Percentiles rank a stretch among this genome's conserved stretches.
Conservation (phyloP, 164 flowering plant genomes). For the Cinnamomum chago region DNA sequence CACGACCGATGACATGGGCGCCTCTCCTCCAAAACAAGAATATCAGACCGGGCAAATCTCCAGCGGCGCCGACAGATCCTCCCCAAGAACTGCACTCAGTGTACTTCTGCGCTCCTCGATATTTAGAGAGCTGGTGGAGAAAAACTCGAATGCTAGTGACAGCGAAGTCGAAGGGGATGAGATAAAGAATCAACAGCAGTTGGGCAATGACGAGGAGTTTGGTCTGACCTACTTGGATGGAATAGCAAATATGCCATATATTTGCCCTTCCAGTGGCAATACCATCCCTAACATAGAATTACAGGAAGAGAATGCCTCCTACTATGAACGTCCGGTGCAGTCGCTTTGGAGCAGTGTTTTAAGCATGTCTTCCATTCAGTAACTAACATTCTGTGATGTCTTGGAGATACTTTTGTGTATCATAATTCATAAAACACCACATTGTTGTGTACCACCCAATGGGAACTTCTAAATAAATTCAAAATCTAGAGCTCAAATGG, state of each 20-base stretch:
- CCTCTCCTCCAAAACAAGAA: constrained; percentile 25
- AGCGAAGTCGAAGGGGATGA: constrained; percentile 25
- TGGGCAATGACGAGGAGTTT: constrained; percentile 21
- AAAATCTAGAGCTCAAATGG: too few relatives aligned
- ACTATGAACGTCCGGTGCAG: constrained; percentile 17
- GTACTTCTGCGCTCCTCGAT: constrained; percentile 56
- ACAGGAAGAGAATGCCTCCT: constrained; percentile 18
- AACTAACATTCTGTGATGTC: neutral
- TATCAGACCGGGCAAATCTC: constrained; percentile 17
- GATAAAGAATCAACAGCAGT: constrained; percentile 5
- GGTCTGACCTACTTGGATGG: constrained; percentile 18
- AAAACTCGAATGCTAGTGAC: constrained; percentile 26
- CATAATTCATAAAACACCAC: too few relatives aligned
- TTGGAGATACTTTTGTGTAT: too few relatives aligned
- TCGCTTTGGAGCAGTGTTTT: constrained; percentile 22
- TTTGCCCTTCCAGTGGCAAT: constrained; percentile 13
- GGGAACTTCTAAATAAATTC: too few relatives aligned
- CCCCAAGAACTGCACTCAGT: constrained; percentile 55
- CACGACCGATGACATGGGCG: neutral
- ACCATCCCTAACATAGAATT: constrained; percentile 22
- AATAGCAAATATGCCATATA: constrained; percentile 16
- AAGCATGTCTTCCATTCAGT: constrained; percentile 20
- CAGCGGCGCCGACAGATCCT: constrained; percentile 22
- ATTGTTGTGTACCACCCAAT: too few relatives aligned
- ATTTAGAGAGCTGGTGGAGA: constrained; percentile 52